Conservation (phyloP, 768 basidiomycete species). For the Paxillus ammoniavirescens region DNA sequence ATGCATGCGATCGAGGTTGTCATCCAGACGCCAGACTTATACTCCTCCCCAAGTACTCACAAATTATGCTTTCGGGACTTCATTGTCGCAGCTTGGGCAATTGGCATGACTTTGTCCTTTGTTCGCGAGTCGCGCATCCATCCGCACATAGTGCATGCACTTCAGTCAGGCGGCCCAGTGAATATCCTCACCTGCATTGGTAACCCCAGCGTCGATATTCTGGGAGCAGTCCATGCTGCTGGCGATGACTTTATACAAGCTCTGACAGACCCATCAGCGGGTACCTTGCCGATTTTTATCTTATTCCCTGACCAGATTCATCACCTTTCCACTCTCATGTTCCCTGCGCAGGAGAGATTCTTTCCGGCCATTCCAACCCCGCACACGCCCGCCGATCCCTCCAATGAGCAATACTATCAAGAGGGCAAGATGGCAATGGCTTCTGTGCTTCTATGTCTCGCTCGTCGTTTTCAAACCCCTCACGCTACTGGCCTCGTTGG, state of each 20-base stretch:
- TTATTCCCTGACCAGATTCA: slow-evolving; percentile 40
- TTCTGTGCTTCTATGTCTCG: slow-evolving; percentile 43
- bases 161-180: slow-evolving; percentile 21
- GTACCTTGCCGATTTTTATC: slow-evolving; percentile 41
- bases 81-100: slow-evolving; percentile 37
- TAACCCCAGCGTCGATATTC: slow-evolving; percentile 35
- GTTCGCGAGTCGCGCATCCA: slow-evolving; percentile 21
- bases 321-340: slow-evolving; percentile 35
- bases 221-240: slow-evolving; percentile 34
- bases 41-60: slow-evolving; percentile 10
- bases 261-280: slow-evolving; percentile 34
- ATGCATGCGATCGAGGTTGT: slow-evolving; percentile 42
- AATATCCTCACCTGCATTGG: slow-evolving; percentile 24
- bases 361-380: slow-evolving; percentile 33
- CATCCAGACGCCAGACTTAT: slow-evolving; percentile 30
- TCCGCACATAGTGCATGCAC: slow-evolving; percentile 16
- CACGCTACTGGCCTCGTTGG: slow-evolving; percentile 24
- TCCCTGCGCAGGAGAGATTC: slow-evolving; percentile 33
- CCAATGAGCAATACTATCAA: slow-evolving; percentile 23
- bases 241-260: slow-evolving; percentile 33
- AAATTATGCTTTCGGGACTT: slow-evolving; percentile 38
- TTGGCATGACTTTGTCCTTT: slow-evolving; percentile 32
- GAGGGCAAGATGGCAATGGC: slow-evolving; percentile 35
- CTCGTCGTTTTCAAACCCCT: slow-evolving; percentile 41
- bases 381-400: slow-evolving; percentile 21